Evolutionary conservation across 2,329 filamentous ascomycete species (phyloP).

Genomic region (Arachnomyces sp.): DNA sequence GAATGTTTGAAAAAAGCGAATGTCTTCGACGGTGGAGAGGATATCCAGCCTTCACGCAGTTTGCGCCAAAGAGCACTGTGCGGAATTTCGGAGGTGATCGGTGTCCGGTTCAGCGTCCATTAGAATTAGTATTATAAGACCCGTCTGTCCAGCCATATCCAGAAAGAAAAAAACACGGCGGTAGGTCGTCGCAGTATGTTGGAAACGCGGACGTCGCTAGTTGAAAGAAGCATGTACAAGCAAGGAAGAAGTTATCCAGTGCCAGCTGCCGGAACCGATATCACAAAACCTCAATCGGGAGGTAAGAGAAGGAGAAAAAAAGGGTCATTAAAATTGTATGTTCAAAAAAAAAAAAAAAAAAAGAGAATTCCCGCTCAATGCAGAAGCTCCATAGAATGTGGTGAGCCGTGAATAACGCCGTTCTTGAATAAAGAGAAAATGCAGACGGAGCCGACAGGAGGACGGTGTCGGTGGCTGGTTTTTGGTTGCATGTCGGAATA

Average conservation of each 20-base stretch:
- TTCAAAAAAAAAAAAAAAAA: constrained; percentile 29
- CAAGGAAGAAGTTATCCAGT: constrained; percentile 17
- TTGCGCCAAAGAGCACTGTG: too few relatives aligned
- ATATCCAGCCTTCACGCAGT: background rate
- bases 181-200: too few relatives aligned
- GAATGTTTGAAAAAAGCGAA: constrained; percentile 27
- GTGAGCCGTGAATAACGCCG: constrained; percentile 31
- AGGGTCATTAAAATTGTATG: constrained; percentile 30
- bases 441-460: constrained; percentile 7
- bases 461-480: constrained; percentile 10
- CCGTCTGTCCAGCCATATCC: too few relatives aligned
- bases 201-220: constrained; percentile 8
- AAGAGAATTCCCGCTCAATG: constrained; percentile 24
- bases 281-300: constrained; percentile 5
- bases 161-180: too few relatives aligned
- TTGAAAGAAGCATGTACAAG: constrained; percentile 34
- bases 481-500: constrained; percentile 10
- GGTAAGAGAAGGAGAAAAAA: constrained; percentile 11
- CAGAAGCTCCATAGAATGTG: constrained; percentile 28
- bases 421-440: constrained; percentile 21
- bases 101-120: constrained; percentile 11
- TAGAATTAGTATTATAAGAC: constrained; percentile 36
- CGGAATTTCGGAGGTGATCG: background rate
- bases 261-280: constrained; percentile 15
- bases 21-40: constrained; percentile 22